Conservation (phyloP, 352 stramenopile species). For the Phytophthora citrophthora region DNA sequence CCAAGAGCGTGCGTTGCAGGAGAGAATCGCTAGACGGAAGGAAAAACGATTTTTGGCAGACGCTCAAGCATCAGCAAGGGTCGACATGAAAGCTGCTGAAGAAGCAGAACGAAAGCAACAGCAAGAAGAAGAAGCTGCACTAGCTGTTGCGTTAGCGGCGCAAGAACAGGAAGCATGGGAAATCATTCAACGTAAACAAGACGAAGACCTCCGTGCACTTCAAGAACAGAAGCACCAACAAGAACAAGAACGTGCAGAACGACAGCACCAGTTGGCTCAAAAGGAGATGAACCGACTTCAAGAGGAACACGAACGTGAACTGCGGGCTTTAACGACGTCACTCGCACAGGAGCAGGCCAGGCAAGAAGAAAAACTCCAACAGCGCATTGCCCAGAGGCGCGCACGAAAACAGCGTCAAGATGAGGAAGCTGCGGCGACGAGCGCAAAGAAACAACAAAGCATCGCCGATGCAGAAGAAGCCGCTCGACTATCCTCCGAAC, state of each 20-base stretch:
- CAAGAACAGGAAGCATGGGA: constrained; percentile 45
- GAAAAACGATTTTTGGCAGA: constrained; percentile 33
- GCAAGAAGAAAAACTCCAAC: constrained; percentile 73
- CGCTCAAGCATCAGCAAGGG: constrained; percentile 8
- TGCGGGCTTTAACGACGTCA: constrained; percentile 46
- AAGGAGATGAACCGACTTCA: constrained; percentile 62
- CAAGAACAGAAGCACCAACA: constrained; percentile 47
- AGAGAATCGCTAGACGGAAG: constrained; percentile 63
- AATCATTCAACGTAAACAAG: constrained; percentile 45
- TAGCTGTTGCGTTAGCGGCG: constrained; percentile 33
- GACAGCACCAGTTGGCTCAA: constrained; percentile 53
- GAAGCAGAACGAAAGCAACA: constrained; percentile 42
- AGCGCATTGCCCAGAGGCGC: constrained; percentile 60
- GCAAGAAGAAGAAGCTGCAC: constrained; percentile 30
- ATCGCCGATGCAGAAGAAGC: constrained; percentile 19
- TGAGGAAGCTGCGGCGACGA: constrained; percentile 31
- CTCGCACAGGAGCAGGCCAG: constrained; percentile 60
- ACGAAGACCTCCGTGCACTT: constrained; percentile 43
- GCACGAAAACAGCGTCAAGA: constrained; percentile 55
- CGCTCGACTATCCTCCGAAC: constrained; percentile 13
- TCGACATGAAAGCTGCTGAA: constrained; percentile 28
- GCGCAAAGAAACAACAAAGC: constrained; percentile 10
- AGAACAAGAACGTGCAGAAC: constrained; percentile 27
- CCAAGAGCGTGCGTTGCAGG: constrained; percentile 59
- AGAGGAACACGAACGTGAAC: constrained; percentile 65